Evolutionary conservation across 169 alveolate species (phyloP), one percentile per base, ranked within the genome.

Genomic region (Plasmodium inui): DNA sequence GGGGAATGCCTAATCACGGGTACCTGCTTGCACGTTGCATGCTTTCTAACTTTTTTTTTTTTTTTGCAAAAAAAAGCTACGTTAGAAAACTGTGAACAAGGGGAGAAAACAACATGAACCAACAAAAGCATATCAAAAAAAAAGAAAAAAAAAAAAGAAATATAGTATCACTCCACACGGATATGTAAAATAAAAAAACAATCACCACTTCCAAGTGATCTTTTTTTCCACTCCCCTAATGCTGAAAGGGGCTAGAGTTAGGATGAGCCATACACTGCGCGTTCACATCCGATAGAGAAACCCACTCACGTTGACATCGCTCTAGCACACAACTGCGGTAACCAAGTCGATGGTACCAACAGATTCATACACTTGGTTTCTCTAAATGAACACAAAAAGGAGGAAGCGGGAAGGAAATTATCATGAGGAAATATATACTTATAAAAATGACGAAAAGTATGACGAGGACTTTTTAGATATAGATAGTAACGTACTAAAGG

Each of bases 401-500:
- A 14, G 34, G 30, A 84, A 81, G 53, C 17, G 57, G 2, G 46
- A 67, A 71, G 80, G 78, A 7, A 32, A 14, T 7, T 86, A 74
- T 55, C 81, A 86, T 78, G 93, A 86, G 46, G 86, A 86, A 78
- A 70, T 74, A 74, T 86, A 50, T 78, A 86, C 88, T 9, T 86
- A 86, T 76, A 86, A 86, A 76, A 86, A 86, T 37, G 57, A 32
- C 28, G 93, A 86, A 86, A 86, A 86, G 46, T 86, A 86, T 57
- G 93, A 86, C 80, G 93, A 86, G 44, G 93, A 86, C 8, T 74
- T 86, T 30, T 10, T 86, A 76, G 93, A 86, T 74, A 76, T 86
- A 74, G 93, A 86, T 86, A 86, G 67, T 28, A 86, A 74, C 26
- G 57, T 86, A 30, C 70, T 86, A 78, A 86, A 39, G 22, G 53